These are phyloP conservation scores for Flaveria ramosissima DNA, from an alignment of 129 eudicot genomes.

Conservation along the genomic window DNA sequence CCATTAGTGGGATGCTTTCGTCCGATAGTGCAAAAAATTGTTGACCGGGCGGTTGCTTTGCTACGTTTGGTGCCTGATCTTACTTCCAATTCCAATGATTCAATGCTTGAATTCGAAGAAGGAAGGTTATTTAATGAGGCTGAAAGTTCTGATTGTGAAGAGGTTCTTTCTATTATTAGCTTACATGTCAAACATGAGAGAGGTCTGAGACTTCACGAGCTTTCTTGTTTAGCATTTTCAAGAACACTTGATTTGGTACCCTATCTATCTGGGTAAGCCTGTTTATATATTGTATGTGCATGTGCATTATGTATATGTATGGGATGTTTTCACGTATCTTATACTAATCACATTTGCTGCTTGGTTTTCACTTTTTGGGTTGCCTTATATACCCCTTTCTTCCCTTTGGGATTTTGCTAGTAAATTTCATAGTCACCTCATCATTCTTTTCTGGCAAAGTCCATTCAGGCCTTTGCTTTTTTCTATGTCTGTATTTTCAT, in stretches of 20 bases:
- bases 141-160: constrained; percentile 42
- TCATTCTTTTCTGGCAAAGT: background rate
- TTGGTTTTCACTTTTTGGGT: background rate
- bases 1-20: constrained; percentile 88
- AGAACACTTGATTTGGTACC: constrained; percentile 80
- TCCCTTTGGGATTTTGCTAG: background rate
- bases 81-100: constrained; percentile 40
- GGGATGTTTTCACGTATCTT: background rate
- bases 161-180: constrained; percentile 46
- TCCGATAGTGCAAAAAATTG: constrained; percentile 59
- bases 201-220: constrained; percentile 80
- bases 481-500: background rate
- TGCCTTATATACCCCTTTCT: background rate
- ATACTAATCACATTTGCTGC: background rate
- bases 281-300: background rate
- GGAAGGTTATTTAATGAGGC: constrained; percentile 45
- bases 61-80: constrained; percentile 65
- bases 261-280: constrained; percentile 58
- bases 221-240: constrained; percentile 84
- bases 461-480: background rate
- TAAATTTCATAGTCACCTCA: background rate
- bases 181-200: constrained; percentile 49
- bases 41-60: constrained; percentile 54
- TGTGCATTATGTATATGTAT: background rate
- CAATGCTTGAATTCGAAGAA: constrained; percentile 51